phyloP scores from a whole-genome alignment of 768 basidiomycete genomes.

The Tulasnella sp. region DNA sequence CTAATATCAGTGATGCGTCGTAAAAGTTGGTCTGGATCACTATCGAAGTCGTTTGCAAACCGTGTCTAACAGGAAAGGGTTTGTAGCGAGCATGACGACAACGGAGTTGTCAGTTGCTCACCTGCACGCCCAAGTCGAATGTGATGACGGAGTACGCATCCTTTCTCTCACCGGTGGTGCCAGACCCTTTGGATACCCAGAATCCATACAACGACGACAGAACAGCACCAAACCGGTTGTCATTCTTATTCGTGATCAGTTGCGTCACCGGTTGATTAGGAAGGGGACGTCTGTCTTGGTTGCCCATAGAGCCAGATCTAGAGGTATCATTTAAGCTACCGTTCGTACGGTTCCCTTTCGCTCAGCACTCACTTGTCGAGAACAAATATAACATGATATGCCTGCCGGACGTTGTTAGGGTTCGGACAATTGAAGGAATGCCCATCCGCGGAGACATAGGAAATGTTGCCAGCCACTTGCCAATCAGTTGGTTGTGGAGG shows the following conservation, averaged over 20 bases:
- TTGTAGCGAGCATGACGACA: neutral
- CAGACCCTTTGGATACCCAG: conserved; percentile 39
- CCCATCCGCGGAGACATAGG: conserved; percentile 47
- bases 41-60: conserved; percentile 37
- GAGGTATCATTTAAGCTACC: conserved; percentile 27
- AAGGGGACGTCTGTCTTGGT: conserved; percentile 35
- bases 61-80: conserved; percentile 14
- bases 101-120: neutral
- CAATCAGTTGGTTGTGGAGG: conserved; percentile 23
- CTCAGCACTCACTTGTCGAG: conserved; percentile 34
- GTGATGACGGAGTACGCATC: conserved; percentile 47
- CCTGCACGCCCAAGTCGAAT: conserved; percentile 27
- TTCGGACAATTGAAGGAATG: conserved; percentile 44
- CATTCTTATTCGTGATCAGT: conserved; percentile 28
- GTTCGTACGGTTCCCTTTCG: neutral
- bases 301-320: conserved; percentile 43
- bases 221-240: conserved; percentile 48
- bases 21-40: conserved; percentile 36
- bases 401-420: conserved; percentile 41
- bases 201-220: conserved; percentile 43
- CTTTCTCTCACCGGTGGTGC: conserved; percentile 28
- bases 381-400: conserved; percentile 49
- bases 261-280: conserved; percentile 32
- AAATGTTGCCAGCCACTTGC: conserved; percentile 23
- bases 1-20: conserved; percentile 27